phyloP scores from a whole-genome alignment of 768 basidiomycete genomes.

The Cystofilobasidium capitatum region DNA sequence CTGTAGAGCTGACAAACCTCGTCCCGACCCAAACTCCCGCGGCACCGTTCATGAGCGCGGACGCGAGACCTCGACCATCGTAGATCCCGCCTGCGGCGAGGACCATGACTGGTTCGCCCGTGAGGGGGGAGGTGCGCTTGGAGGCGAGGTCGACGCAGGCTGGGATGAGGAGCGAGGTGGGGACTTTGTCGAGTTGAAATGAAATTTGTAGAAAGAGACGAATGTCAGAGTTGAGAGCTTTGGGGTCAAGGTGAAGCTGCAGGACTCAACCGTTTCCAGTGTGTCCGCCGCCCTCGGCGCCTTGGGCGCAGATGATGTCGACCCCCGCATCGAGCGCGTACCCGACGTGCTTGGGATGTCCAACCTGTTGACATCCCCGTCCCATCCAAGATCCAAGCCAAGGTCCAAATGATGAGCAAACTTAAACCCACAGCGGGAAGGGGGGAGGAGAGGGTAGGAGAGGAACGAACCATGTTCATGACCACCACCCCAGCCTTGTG shows the following conservation, averaged over 20 bases:
- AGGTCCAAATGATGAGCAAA: too few relatives aligned
- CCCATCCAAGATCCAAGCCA: neutral
- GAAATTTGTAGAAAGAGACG: neutral
- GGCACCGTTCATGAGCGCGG: constrained; percentile 76
- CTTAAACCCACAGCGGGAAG: too few relatives aligned
- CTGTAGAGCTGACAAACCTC: constrained; percentile 37
- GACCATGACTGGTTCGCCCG: constrained; percentile 67
- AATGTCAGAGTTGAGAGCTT: neutral
- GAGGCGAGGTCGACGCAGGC: constrained; percentile 42
- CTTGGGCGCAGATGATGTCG: constrained; percentile 79
- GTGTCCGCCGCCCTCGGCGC: constrained; percentile 72
- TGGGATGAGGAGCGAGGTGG: constrained; percentile 78
- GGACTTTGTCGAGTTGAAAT: constrained; percentile 36
- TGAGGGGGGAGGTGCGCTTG: constrained; percentile 66
- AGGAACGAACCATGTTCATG: constrained; percentile 64
- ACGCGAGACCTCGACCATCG: constrained; percentile 77
- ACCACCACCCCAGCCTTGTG: constrained; percentile 75
- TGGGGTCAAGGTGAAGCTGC: neutral
- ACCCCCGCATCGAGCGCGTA: constrained; percentile 60
- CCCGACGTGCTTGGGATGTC: constrained; percentile 64
- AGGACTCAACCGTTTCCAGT: constrained; percentile 55
- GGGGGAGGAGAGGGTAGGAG: too few relatives aligned
- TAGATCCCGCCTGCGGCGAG: constrained; percentile 85
- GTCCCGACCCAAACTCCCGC: constrained; percentile 68
- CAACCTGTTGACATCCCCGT: constrained; percentile 44